These are phyloP conservation scores for Pterocarpus macrocarpus DNA, from an alignment of 306 rosid genomes.

Conservation along the genomic window DNA sequence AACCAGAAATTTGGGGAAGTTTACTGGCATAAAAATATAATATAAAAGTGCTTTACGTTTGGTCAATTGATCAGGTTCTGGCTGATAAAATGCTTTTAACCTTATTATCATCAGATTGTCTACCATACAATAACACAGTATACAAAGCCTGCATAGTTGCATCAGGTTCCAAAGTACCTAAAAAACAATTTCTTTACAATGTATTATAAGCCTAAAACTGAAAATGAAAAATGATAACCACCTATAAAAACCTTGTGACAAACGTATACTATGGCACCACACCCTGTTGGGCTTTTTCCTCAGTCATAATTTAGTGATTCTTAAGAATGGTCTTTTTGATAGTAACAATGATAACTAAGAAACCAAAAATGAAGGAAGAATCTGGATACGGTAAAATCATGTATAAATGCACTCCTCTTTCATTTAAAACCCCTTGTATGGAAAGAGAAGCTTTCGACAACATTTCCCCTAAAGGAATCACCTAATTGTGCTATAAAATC, in stretches of 20 bases:
- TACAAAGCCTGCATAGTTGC: background rate
- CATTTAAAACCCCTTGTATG: conserved; percentile 1
- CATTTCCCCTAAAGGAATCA: conserved; percentile 2
- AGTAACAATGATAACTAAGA: background rate
- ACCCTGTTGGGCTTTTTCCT: background rate
- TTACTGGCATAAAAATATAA: background rate
- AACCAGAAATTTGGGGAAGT: background rate
- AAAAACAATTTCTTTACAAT: background rate
- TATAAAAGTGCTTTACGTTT: background rate
- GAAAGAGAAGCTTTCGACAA: conserved; percentile 5
- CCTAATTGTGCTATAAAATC: background rate
- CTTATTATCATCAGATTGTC: background rate
- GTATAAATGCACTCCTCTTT: background rate
- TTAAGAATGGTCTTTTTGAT: background rate
- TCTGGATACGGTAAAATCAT: background rate
- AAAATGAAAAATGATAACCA: background rate
- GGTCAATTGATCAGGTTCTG: background rate
- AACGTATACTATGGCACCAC: background rate
- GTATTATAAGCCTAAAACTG: conserved; percentile 4
- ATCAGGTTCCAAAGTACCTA: background rate
- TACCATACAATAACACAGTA: background rate
- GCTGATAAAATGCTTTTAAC: background rate
- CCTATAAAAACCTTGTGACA: background rate
- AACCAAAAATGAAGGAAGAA: background rate
- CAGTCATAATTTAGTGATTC: background rate